These are phyloP conservation scores for Botryotinia narcissicola DNA, from an alignment of 2,329 filamentous ascomycete genomes.

Conservation along the genomic window DNA sequence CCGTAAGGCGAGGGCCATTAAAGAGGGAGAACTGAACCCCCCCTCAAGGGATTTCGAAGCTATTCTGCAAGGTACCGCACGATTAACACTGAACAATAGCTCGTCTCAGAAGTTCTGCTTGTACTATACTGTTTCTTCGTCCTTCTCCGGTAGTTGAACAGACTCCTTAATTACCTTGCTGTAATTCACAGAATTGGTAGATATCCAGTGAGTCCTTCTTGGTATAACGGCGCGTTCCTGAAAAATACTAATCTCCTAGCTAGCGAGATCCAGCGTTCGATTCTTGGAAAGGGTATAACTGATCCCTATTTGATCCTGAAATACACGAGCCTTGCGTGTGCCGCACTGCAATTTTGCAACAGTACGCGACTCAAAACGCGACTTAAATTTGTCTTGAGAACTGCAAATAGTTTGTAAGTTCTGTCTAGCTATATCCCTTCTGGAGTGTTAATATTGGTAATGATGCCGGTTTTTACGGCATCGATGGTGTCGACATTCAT, in stretches of 20 bases:
- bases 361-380: conserved; percentile 29
- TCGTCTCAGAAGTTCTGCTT: conserved; percentile 18
- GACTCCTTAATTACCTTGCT: conserved; percentile 16
- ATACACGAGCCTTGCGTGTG: conserved; percentile 22
- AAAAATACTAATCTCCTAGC: neutral
- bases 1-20: conserved; percentile 24
- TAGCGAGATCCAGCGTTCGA: neutral
- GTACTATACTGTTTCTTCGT: conserved; percentile 9
- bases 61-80: conserved; percentile 31
- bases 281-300: neutral
- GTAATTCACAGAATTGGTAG: conserved; percentile 1
- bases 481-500: neutral
- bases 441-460: conserved; percentile 21
- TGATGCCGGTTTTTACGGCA: conserved; percentile 20
- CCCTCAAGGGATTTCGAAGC: conserved; percentile 27
- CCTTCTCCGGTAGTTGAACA: conserved; percentile 6
- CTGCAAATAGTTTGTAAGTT: conserved; percentile 29
- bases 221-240: conserved; percentile 2
- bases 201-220: conserved; percentile 13
- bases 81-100: conserved; percentile 18
- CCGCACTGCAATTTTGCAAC: conserved; percentile 7
- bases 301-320: conserved; percentile 5
- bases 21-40: conserved; percentile 24
- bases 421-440: conserved; percentile 26
- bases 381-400: conserved; percentile 27